Conservation (phyloP, 2,329 filamentous ascomycete genomes). For the Talaromyces verruculosus region DNA sequence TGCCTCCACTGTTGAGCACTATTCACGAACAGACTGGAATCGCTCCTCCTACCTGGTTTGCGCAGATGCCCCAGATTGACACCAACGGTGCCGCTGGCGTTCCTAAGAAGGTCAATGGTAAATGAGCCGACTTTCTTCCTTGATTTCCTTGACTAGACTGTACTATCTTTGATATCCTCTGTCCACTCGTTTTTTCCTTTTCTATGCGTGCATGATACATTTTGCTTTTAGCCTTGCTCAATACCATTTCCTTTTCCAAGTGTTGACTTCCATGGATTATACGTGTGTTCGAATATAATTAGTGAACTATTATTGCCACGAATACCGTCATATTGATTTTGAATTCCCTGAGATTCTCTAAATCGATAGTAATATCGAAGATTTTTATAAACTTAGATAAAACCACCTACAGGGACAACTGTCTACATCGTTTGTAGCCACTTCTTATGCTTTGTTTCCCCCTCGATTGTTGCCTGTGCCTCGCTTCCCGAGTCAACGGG, state of each 20-base stretch:
- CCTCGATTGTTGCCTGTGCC: neutral
- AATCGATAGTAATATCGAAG: neutral
- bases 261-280: neutral
- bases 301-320: neutral
- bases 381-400: neutral
- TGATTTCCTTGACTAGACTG: neutral
- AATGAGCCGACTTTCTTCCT: neutral
- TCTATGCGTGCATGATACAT: neutral
- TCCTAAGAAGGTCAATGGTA: constrained; percentile 16
- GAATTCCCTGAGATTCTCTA: neutral
- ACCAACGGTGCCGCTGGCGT: neutral
- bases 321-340: neutral
- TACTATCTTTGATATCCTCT: neutral
- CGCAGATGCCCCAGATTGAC: constrained; percentile 49
- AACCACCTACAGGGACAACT: neutral
- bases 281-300: neutral
- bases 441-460: neutral
- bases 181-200: neutral
- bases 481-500: neutral
- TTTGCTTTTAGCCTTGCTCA: constrained; percentile 2
- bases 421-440: neutral
- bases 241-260: neutral
- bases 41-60: constrained; percentile 70
- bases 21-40: constrained; percentile 90
- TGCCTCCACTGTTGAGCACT: constrained; percentile 78